Percentiles rank a stretch among this genome's conserved stretches.
These are phyloP conservation scores for Huntiella abstrusa DNA, from an alignment of 2,329 filamentous ascomycete species.

Conservation along the genomic window DNA sequence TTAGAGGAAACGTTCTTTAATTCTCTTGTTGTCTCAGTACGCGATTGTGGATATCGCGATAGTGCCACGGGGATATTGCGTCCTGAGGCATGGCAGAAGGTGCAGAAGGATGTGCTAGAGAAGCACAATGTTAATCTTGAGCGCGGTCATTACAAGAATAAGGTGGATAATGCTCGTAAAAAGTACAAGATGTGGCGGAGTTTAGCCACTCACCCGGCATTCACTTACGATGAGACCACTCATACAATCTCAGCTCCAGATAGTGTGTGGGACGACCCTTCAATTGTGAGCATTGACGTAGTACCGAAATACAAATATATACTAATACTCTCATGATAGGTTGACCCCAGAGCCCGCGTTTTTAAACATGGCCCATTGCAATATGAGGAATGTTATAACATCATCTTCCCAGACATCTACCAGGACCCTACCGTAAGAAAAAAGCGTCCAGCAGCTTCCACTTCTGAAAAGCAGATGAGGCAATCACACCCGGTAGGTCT, in stretches of 20 bases:
- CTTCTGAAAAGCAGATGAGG: too few relatives aligned
- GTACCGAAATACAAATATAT: not conserved
- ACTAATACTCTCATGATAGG: slow-evolving; percentile 20
- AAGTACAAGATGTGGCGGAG: slow-evolving; percentile 43
- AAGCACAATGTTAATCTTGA: slow-evolving; percentile 37
- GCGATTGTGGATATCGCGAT: slow-evolving; percentile 32
- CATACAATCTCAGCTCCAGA: slow-evolving; percentile 36
- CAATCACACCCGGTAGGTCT: too few relatives aligned
- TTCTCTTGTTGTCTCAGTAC: slow-evolving; percentile 39
- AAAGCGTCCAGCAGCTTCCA: not conserved
- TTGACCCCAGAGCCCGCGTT: slow-evolving; percentile 38
- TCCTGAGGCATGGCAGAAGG: slow-evolving; percentile 40
- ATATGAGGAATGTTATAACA: slow-evolving; percentile 41
- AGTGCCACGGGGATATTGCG: slow-evolving; percentile 37
- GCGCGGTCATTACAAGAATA: slow-evolving; percentile 43
- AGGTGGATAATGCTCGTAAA: slow-evolving; percentile 43
- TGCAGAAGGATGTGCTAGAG: slow-evolving; percentile 33
- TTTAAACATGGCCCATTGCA: slow-evolving; percentile 39
- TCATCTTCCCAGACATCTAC: slow-evolving; percentile 40
- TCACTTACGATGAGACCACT: slow-evolving; percentile 31
- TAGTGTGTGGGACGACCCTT: slow-evolving; percentile 36
- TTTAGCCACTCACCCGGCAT: slow-evolving; percentile 36
- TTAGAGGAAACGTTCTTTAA: slow-evolving; percentile 43
- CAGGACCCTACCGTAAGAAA: not conserved
- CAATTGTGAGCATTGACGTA: slow-evolving; percentile 27